Evolutionary conservation across 1,139 yeast genomes (phyloP).

Genomic region (Nematodospora anomalae): DNA sequence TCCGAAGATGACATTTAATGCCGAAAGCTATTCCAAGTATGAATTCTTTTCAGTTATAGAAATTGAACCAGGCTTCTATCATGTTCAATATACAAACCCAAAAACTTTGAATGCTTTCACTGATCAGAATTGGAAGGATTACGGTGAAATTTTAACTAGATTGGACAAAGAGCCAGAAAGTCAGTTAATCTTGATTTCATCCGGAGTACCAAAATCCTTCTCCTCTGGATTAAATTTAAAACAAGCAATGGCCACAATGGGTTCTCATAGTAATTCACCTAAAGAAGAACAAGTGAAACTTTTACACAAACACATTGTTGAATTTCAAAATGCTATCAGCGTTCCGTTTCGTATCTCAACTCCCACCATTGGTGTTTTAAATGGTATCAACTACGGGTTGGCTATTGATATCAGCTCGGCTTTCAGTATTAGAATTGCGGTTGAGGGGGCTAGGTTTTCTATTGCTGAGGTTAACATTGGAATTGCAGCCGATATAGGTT

Average conservation of each 20-base stretch:
- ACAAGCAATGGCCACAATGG: conserved; percentile 26
- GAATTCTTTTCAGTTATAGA: conserved; percentile 42
- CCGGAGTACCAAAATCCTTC: conserved; percentile 58
- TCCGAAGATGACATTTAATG: conserved; percentile 24
- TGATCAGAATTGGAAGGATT: conserved; percentile 55
- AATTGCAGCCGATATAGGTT: conserved; percentile 78
- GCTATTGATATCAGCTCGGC: conserved; percentile 68
- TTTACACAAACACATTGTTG: conserved; percentile 45
- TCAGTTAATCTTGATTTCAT: conserved; percentile 54
- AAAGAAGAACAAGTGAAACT: conserved; percentile 21
- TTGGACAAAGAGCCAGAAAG: conserved; percentile 50
- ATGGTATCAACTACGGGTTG: conserved; percentile 57
- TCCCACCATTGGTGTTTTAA: conserved; percentile 50
- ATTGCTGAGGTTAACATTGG: conserved; percentile 75
- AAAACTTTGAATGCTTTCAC: conserved; percentile 60
- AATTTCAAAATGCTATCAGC: conserved; percentile 59
- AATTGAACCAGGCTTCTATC: conserved; percentile 51
- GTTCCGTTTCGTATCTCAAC: conserved; percentile 47
- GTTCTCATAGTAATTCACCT: background rate
- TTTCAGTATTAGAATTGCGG: conserved; percentile 57
- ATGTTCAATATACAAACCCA: conserved; percentile 67
- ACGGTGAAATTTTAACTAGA: conserved; percentile 46
- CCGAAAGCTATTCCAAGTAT: conserved; percentile 33
- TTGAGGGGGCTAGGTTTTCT: conserved; percentile 54
- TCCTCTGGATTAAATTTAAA: conserved; percentile 68